phyloP scores from a whole-genome alignment of 805 yeast genomes.

The Pichia cephalocereana region DNA sequence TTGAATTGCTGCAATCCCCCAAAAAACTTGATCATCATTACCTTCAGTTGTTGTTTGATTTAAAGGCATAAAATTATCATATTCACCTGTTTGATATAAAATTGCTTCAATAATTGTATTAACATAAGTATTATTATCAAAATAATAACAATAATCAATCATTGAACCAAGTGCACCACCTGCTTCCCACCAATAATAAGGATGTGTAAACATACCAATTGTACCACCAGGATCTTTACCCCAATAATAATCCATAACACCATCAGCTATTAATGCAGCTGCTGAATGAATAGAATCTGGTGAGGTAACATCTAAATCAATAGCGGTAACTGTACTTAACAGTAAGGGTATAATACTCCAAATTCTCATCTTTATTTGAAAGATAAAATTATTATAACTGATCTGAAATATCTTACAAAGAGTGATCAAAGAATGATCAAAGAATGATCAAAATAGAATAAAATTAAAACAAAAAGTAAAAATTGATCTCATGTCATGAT shows the following conservation, averaged over 20 bases:
- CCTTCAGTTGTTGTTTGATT: conserved; percentile 92
- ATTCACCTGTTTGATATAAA: conserved; percentile 62
- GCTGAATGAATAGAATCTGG: conserved; percentile 41
- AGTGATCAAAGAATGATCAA: no score
- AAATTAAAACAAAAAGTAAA: no score
- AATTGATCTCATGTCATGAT: no score
- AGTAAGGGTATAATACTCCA: neutral
- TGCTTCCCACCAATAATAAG: conserved; percentile 99
- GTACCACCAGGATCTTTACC: conserved; percentile 62
- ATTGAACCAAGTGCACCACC: conserved; percentile 92
- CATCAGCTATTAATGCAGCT: conserved; percentile 43
- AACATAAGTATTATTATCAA: conserved; percentile 62
- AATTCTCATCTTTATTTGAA: neutral
- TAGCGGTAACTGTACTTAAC: neutral
- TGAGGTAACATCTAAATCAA: conserved; percentile 30
- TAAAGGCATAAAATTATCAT: conserved; percentile 73
- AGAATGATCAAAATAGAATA: no score
- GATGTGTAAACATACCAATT: conserved; percentile 77
- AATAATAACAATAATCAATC: conserved; percentile 66
- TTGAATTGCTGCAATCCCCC: conserved; percentile 90
- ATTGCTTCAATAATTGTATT: conserved; percentile 51
- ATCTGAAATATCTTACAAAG: no score
- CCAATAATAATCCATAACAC: conserved; percentile 61
- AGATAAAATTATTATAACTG: no score
- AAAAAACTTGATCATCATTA: conserved; percentile 95